Percentiles rank a stretch among this genome's conserved stretches.
Conservation (phyloP, 129 eudicot species). For the Flaveria linearis region DNA sequence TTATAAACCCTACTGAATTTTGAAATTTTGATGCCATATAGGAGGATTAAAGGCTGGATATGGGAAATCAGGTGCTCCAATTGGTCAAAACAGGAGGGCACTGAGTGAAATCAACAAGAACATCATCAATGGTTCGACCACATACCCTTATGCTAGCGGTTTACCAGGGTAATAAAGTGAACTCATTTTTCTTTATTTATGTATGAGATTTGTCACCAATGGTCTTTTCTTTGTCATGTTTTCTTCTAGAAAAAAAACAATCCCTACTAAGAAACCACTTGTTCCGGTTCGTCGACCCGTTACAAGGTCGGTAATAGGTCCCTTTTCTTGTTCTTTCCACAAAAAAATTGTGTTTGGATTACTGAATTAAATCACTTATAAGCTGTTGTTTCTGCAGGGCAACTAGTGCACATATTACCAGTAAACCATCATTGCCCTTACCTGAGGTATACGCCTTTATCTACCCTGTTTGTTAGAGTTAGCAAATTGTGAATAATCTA, state of each 20-base stretch:
- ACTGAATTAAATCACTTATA: background rate
- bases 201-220: background rate
- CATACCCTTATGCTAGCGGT: slow-evolving; percentile 41
- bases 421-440: slow-evolving; percentile 38
- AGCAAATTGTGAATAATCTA: background rate
- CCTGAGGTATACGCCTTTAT: slow-evolving; percentile 40
- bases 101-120: slow-evolving; percentile 63
- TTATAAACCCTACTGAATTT: slow-evolving; percentile 14
- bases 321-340: slow-evolving; percentile 15
- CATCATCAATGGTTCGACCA: slow-evolving; percentile 50
- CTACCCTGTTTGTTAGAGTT: background rate
- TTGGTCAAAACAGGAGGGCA: slow-evolving; percentile 62
- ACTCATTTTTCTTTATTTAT: background rate
- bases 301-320: slow-evolving; percentile 63
- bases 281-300: slow-evolving; percentile 73
- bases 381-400: slow-evolving; percentile 43
- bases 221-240: background rate
- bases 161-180: slow-evolving; percentile 48
- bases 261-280: slow-evolving; percentile 50
- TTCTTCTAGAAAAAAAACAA: slow-evolving; percentile 45
- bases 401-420: slow-evolving; percentile 61
- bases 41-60: slow-evolving; percentile 43
- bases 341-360: slow-evolving; percentile 16
- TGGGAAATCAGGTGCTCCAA: slow-evolving; percentile 39
- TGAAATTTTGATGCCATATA: slow-evolving; percentile 11